Percentiles rank a stretch among this genome's conserved stretches.
Evolutionary conservation across 1,284 basidiomycete genomes (phyloP).

Genomic region (Ceraceosorus guamensis): DNA sequence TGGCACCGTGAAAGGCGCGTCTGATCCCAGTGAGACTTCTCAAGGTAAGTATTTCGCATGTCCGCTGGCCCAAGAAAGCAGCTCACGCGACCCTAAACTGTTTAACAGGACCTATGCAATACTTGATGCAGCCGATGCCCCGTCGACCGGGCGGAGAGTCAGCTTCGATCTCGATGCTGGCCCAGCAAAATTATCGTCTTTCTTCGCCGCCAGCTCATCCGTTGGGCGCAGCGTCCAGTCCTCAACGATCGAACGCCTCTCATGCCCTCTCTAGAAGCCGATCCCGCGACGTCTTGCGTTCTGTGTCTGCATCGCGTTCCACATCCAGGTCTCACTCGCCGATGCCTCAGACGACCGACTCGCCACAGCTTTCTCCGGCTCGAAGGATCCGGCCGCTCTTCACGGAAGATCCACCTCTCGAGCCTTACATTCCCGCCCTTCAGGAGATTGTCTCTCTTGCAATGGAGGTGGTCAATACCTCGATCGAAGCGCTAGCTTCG

Average conservation of each 20-base stretch:
- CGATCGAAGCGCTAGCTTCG: constrained; percentile 72
- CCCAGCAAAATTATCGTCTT: constrained; percentile 12
- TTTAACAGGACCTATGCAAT: not conserved
- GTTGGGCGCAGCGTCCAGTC: constrained; percentile 15
- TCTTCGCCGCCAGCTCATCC: constrained; percentile 12
- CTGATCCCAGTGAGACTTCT: constrained; percentile 16
- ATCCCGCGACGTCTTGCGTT: constrained; percentile 17
- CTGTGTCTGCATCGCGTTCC: constrained; percentile 73
- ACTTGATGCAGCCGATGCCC: constrained; percentile 6
- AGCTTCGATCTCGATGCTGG: constrained; percentile 4
- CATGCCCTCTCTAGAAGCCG: not conserved
- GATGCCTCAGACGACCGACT: constrained; percentile 56
- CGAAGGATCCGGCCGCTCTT: constrained; percentile 25
- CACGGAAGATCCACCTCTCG: constrained; percentile 20
- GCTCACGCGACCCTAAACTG: not conserved
- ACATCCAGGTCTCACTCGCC: constrained; percentile 92
- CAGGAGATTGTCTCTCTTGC: constrained; percentile 89
- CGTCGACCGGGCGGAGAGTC: not conserved
- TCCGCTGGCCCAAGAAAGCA: not conserved
- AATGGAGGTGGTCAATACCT: constrained; percentile 88
- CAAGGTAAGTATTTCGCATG: constrained; percentile 6
- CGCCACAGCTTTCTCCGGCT: constrained; percentile 33
- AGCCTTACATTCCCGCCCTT: constrained; percentile 62
- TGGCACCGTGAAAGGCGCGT: no score
- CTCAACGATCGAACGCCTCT: constrained; percentile 9